Conservation (phyloP, 345 rosid species). For the Salix koriyanagi region DNA sequence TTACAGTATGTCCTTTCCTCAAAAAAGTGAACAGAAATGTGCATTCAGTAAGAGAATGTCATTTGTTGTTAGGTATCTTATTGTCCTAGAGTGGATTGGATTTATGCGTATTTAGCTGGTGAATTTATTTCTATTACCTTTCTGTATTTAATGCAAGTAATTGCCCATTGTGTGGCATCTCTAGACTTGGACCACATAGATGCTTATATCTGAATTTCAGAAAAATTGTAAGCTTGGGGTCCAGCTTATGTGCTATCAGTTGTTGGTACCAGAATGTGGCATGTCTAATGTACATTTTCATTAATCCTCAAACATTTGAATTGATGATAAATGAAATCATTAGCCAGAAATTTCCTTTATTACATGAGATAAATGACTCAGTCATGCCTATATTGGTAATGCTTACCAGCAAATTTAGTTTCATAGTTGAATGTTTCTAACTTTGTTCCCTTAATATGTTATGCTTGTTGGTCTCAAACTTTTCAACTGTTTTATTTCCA, state of each 20-base stretch:
- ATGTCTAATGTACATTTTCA: background rate
- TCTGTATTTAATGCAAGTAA: background rate
- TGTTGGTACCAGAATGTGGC: background rate
- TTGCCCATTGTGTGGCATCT: background rate
- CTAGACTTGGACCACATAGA: background rate
- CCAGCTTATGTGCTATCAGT: background rate
- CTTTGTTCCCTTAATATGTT: background rate
- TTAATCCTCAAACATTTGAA: background rate
- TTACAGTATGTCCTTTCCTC: no score
- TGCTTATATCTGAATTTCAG: background rate
- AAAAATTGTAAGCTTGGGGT: background rate
- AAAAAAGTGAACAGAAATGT: background rate
- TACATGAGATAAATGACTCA: background rate
- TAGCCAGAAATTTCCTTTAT: background rate
- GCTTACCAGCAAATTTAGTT: background rate
- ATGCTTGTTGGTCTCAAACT: background rate
- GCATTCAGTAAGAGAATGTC: background rate
- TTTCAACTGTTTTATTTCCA: slow-evolving; percentile 22
- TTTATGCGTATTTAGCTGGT: background rate
- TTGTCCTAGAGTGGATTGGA: background rate
- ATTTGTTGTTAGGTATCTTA: background rate
- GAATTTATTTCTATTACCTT: background rate
- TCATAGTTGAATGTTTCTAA: background rate
- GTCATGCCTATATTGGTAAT: background rate
- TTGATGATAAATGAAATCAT: background rate